Evolutionary conservation across 1,284 basidiomycete genomes (phyloP), one percentile per base, ranked within the genome.

Genomic region (Grifola frondosa): DNA sequence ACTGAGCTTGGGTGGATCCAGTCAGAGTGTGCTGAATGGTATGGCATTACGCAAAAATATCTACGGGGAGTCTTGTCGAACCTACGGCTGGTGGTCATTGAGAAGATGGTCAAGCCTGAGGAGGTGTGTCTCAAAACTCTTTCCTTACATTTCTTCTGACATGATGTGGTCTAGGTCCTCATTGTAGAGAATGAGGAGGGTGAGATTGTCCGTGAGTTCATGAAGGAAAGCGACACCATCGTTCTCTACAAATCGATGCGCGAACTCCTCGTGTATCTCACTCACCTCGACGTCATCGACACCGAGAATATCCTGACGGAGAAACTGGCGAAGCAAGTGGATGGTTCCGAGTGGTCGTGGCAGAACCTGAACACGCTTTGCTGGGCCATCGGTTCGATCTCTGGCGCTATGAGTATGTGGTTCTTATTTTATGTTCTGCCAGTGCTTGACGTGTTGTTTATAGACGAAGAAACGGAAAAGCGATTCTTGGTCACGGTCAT

Each of bases 111-210:
- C 57, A 99, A 99, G 69, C 97, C 97, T 10, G 97, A 99, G 67
- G 97, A 99, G 80, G 93, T 93, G 50, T 48, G 80, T 66, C 13
- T 16, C 12, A 10, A 11, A 22, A 15, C 28, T 13, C 21, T 10
- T 37, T 22, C 11, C 21, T 23, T 23, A 30, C 24, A 12, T 15
- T 13, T 20, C 30, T 21, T 17, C 25, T 4, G n/a, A 17, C 29
- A 41, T 33, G 23, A 31, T 37, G 21, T 35, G 4, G 29, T 40
- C 13, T 54, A 95, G 91, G 93, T 97, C 10, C 75, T 99, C 38
- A 94, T 99, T 54, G 97, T 99, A 23, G 97, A 99, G 69, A 99
- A 99, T 63, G 97, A 99, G 58, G 97, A 99, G 66, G 97, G 97
- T 51, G 97, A 99, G 74, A 97, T 99, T 54, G 97, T 99, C 19